These are phyloP conservation scores for Rostrohypoxylon terebratum DNA, from an alignment of 495 filamentous ascomycete genomes.

Conservation along the genomic window DNA sequence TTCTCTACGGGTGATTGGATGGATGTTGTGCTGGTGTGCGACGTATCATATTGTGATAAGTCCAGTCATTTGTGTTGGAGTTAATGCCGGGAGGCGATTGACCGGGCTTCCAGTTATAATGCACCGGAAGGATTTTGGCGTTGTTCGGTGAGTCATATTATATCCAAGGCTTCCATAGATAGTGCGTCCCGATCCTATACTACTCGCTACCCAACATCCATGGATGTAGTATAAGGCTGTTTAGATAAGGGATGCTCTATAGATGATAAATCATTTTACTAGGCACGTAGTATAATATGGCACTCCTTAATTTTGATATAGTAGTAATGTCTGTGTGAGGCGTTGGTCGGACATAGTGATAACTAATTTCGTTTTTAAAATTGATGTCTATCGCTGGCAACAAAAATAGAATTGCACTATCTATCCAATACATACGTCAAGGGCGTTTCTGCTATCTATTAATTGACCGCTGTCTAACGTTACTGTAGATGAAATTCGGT, in stretches of 20 bases:
- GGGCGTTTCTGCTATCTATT: neutral
- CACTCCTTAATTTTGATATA: neutral
- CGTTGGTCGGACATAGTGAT: neutral
- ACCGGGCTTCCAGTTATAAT: neutral
- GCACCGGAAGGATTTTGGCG: neutral
- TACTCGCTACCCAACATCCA: too few species aligned
- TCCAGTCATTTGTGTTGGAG: neutral
- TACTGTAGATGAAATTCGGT: neutral
- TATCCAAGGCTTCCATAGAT: neutral
- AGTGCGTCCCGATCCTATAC: too few species aligned
- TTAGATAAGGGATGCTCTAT: neutral
- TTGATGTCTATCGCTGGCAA: neutral
- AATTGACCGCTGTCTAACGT: neutral
- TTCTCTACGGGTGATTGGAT: neutral
- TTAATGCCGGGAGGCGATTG: neutral
- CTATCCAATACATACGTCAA: neutral
- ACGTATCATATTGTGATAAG: slow-evolving; percentile 7
- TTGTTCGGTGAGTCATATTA: slow-evolving; percentile 2
- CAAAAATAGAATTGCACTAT: neutral
- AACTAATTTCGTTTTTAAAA: neutral
- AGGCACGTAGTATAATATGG: neutral
- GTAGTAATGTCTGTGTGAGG: neutral
- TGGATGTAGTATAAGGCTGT: neutral
- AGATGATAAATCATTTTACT: neutral
- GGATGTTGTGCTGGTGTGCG: neutral